Conservation (phyloP, 805 yeast genomes). For the Wickerhamomyces tratensis region DNA sequence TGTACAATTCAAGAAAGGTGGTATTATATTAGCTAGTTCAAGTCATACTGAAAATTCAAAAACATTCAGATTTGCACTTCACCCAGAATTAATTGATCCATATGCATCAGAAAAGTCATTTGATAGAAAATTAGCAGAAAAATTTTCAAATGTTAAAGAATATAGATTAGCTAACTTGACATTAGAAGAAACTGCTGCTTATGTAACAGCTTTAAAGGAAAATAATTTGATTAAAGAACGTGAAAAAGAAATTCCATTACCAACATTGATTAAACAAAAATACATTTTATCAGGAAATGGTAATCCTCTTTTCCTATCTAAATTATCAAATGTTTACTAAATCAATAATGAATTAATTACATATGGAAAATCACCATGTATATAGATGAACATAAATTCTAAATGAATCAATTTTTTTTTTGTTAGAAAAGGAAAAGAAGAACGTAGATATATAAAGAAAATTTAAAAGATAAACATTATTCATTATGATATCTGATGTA, state of each 20-base stretch:
- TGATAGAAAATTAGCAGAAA: conserved; percentile 45
- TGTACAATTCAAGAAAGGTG: conserved; percentile 45
- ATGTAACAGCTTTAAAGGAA: conserved; percentile 29
- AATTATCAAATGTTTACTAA: conserved; percentile 24
- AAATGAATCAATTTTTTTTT: no score
- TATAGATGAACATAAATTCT: no score
- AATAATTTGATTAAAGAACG: conserved; percentile 31
- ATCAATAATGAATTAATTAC: conserved; percentile 14
- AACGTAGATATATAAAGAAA: no score
- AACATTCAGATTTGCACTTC: conserved; percentile 54
- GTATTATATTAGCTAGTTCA: conserved; percentile 53
- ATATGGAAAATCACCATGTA: no score
- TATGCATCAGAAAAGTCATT: conserved; percentile 41
- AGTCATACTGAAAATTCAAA: conserved; percentile 39
- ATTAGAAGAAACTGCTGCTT: conserved; percentile 32
- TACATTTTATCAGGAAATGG: conserved; percentile 57
- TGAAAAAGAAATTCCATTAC: conserved; percentile 22
- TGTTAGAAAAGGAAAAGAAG: no score
- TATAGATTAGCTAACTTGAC: conserved; percentile 33
- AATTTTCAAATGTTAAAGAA: conserved; percentile 27
- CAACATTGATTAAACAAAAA: conserved; percentile 34
- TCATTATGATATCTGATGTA: no score
- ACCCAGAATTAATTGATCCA: conserved; percentile 40
- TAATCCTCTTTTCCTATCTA: conserved; percentile 34
- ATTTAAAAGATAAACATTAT: no score